Evolutionary conservation across 306 rosid species (phyloP).

Genomic region (Amphicarpaea edgeworthii): DNA sequence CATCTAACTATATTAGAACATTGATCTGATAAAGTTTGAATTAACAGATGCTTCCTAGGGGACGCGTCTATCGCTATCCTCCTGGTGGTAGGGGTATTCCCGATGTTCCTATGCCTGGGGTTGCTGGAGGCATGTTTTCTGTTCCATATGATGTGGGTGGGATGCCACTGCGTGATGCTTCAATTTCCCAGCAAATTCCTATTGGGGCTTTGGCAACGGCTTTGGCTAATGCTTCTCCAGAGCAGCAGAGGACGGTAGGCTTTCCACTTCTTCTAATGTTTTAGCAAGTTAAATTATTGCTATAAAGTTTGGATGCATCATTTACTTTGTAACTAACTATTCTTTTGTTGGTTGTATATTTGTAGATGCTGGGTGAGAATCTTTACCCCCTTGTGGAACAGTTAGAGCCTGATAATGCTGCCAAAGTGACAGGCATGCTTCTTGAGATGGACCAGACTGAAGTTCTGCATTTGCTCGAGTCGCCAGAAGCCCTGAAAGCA

Average conservation of each 20-base stretch:
- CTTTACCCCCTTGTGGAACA: slow-evolving; percentile 99
- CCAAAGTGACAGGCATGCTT: slow-evolving; percentile 99
- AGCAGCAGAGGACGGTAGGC: slow-evolving; percentile 96
- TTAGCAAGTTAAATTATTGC: not conserved
- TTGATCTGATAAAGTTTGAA: slow-evolving; percentile 34
- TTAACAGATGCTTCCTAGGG: slow-evolving; percentile 90
- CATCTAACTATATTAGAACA: slow-evolving; percentile 12
- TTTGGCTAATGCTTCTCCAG: slow-evolving; percentile 92
- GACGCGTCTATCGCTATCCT: slow-evolving; percentile 92
- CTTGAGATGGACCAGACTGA: slow-evolving; percentile 99
- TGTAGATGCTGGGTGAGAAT: slow-evolving; percentile 97
- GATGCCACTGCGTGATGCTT: slow-evolving; percentile 82
- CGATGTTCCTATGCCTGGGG: slow-evolving; percentile 93
- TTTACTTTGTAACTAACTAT: slow-evolving; percentile 29
- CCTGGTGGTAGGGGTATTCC: slow-evolving; percentile 87
- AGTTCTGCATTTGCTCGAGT: slow-evolving; percentile 95
- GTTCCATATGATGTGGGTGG: slow-evolving; percentile 92
- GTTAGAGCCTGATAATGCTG: slow-evolving; percentile 95
- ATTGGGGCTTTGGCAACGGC: slow-evolving; percentile 95
- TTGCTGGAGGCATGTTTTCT: slow-evolving; percentile 95
- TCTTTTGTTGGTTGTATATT: slow-evolving; percentile 26
- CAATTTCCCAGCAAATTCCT: slow-evolving; percentile 80
- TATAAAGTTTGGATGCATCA: not conserved
- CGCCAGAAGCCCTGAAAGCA: slow-evolving; percentile 95
- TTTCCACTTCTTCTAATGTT: not conserved